These are phyloP conservation scores for Scalesia atractyloides DNA, from an alignment of 129 eudicot species.

Conservation along the genomic window DNA sequence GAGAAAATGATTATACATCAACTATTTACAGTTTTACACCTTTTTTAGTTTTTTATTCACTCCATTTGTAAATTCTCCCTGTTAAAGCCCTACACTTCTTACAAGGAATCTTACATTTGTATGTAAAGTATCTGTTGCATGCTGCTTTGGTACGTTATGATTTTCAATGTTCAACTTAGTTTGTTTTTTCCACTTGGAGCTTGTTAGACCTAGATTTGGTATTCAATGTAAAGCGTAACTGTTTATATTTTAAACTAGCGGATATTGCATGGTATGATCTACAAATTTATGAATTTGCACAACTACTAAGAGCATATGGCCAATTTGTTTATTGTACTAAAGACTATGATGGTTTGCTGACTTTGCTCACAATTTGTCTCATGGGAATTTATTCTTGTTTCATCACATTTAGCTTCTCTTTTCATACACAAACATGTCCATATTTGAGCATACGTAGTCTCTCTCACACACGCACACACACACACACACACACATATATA, in stretches of 20 bases:
- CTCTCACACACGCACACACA: too few relatives aligned
- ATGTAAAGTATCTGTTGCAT: constrained; percentile 11
- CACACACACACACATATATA: too few relatives aligned
- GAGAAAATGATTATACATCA: neutral
- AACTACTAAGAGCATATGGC: neutral
- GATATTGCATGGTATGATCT: neutral
- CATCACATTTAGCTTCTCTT: neutral
- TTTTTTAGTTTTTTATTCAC: neutral
- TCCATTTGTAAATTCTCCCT: neutral
- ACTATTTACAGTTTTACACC: neutral
- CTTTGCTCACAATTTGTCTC: neutral
- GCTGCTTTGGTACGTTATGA: neutral
- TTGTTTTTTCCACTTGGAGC: constrained; percentile 16
- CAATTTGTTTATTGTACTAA: constrained; percentile 16
- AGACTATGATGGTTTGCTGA: neutral
- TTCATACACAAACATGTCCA: neutral
- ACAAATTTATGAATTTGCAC: constrained; percentile 2
- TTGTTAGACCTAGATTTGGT: constrained; percentile 13
- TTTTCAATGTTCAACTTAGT: neutral
- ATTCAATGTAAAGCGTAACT: constrained; percentile 2
- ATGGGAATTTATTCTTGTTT: neutral
- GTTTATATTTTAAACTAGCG: neutral
- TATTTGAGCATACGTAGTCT: neutral
- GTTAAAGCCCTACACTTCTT: constrained; percentile 2
- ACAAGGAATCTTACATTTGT: constrained; percentile 14